These are phyloP conservation scores for Daedaleopsis sinensis DNA, from an alignment of 768 basidiomycete genomes.

Conservation along the genomic window DNA sequence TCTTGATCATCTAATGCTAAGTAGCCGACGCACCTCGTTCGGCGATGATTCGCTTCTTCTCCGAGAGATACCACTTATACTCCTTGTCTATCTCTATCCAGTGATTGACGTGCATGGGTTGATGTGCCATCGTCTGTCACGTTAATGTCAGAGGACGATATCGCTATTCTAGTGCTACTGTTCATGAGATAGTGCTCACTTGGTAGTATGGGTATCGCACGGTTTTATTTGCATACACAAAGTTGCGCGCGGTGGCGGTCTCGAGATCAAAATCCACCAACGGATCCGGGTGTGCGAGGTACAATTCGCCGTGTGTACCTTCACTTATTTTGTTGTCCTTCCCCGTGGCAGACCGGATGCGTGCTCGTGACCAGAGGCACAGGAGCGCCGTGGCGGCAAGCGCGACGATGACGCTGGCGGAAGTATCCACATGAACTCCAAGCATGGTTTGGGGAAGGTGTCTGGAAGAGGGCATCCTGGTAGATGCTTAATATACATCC, in stretches of 20 bases:
- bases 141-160: not conserved
- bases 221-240: constrained; percentile 26
- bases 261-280: constrained; percentile 19
- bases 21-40: constrained; percentile 33
- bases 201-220: constrained; percentile 28
- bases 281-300: constrained; percentile 24
- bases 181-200: constrained; percentile 2
- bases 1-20: no score
- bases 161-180: not conserved
- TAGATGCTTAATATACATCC: no score
- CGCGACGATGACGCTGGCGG: no score
- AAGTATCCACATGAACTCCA: no score
- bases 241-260: constrained; percentile 20
- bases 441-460: no score
- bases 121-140: constrained; percentile 36
- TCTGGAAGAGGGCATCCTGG: no score
- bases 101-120: constrained; percentile 39
- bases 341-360: not conserved
- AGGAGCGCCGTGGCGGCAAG: not conserved
- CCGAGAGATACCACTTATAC: constrained; percentile 34
- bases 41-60: constrained; percentile 35
- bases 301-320: not conserved
- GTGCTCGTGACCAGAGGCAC: not conserved
- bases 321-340: not conserved
- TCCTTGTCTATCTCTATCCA: constrained; percentile 43